Base-by-base conservation (phyloP, 179 eudicot species). In the Heliamphora pulchella region DNA sequence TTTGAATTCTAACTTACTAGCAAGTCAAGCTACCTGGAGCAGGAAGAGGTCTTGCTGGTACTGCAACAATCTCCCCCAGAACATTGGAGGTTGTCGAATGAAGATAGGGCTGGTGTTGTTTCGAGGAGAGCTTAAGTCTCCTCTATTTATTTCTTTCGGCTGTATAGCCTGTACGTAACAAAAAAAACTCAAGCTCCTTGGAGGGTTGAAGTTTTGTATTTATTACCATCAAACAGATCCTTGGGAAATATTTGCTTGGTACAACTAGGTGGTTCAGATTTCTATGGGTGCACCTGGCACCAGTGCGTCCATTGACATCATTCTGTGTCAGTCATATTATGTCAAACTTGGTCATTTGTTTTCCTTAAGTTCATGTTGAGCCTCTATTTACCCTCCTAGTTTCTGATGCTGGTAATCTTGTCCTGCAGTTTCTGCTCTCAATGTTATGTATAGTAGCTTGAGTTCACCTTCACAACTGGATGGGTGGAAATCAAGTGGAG, bases 401-500 rank as follows among this genome's bases (percentile, higher is more conserved):
- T 59, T 31, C 51, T 67, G 51, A 72, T 57, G 46, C 75, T 51
- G 43, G 22, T 2, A 50, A 14, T 2, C 50, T 58, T n/a, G n/a
- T 43, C 55, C 78, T 79, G 68, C 87, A 91, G 95, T 86, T 47
- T 59, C 83, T 79, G 91, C 93, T 72, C 91, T 91, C 20, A 86
- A 90, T 83, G 89, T 85, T 44, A 84, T 91, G 89, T 90, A 81
- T 57, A 82, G 67, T 20, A 84, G 88, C 87, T 75, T 90, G 87
- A 89, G 86, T 81, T 83, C 88, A 51, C 92, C 91, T 8, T 80
- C 82, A 44, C 71, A 85, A 64, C 77, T 91, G 66, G 79, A 59
- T 72, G 81, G 81, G 61, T 91, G 96, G 96, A 81, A 81, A 84
- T 65, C 91, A 10, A 69, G 68, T 86, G 96, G 91, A 54, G 96